Evolutionary conservation across 1,284 basidiomycete genomes (phyloP).

Genomic region (Apiotrichum montevideense): DNA sequence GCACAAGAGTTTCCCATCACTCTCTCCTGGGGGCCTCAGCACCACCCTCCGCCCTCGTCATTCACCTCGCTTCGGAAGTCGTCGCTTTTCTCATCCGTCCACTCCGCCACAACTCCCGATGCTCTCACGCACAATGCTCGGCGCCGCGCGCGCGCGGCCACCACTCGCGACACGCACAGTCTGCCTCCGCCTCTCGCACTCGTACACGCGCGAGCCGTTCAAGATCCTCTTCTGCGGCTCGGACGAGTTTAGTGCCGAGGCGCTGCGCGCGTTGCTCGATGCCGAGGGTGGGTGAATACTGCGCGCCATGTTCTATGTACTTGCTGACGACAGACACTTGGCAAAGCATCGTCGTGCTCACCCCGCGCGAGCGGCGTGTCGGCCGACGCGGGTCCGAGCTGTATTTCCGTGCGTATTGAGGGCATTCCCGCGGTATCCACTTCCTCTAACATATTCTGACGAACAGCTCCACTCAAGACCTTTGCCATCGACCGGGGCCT

Average conservation of each 20-base stretch:
- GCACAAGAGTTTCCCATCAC: no score
- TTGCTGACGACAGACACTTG: conserved; percentile 34
- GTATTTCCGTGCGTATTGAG: conserved; percentile 14
- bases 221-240: conserved; percentile 49
- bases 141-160: not conserved
- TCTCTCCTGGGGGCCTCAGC: no score
- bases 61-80: no score
- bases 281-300: conserved; percentile 31
- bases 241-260: conserved; percentile 46
- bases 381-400: conserved; percentile 20
- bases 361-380: conserved; percentile 24
- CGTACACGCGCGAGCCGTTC: conserved; percentile 23
- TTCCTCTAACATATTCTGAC: not conserved
- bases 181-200: not conserved
- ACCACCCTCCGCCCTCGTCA: no score
- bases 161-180: not conserved
- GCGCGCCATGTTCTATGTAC: not conserved
- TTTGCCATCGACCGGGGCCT: conserved; percentile 19
- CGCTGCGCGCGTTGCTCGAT: conserved; percentile 37
- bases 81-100: no score
- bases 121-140: not conserved
- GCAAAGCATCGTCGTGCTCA: conserved; percentile 36
- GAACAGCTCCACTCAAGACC: conserved; percentile 20
- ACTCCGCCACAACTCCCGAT: no score
- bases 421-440: not conserved